Percentiles rank a stretch among this genome's conserved stretches.
phyloP scores from a whole-genome alignment of 495 filamentous ascomycete genomes.

The Podospora anserina region DNA sequence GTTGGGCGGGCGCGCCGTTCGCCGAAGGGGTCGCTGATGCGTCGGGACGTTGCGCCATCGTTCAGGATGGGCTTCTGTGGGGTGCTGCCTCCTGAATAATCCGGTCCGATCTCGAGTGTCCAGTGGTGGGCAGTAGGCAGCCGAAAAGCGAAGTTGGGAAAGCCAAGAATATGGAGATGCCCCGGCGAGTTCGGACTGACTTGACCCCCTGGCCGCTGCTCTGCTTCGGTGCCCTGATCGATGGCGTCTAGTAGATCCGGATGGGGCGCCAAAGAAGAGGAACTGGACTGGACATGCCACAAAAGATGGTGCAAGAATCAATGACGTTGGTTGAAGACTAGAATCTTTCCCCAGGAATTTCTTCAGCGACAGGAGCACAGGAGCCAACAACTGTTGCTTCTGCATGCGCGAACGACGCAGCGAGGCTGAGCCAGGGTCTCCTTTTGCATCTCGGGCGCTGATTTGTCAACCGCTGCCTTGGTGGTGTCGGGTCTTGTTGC shows the following conservation, averaged over 20 bases:
- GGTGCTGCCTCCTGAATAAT: neutral
- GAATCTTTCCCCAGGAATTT: neutral
- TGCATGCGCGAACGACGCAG: neutral
- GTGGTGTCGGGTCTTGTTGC: neutral
- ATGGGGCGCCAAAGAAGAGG: neutral
- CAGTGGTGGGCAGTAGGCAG: neutral
- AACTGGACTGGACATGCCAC: neutral
- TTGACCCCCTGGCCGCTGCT: too few relatives aligned
- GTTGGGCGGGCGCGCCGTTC: conserved; percentile 41
- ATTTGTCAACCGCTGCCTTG: neutral
- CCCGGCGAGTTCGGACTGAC: neutral
- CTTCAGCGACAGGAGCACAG: neutral
- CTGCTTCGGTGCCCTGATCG: neutral
- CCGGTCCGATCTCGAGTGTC: neutral
- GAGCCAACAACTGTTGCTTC: neutral
- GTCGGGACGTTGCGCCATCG: conserved; percentile 30
- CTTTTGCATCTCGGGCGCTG: neutral
- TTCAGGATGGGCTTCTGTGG: neutral
- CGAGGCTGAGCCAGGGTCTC: neutral
- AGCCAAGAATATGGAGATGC: neutral
- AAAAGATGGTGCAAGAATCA: neutral
- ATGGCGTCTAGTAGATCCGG: neutral
- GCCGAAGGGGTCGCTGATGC: conserved; percentile 23
- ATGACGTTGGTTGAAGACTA: neutral
- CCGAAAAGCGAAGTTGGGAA: neutral